Evolutionary conservation across 306 rosid genomes (phyloP), one percentile per base, ranked within the genome.

Genomic region (Astragalus glycyphyllos): DNA sequence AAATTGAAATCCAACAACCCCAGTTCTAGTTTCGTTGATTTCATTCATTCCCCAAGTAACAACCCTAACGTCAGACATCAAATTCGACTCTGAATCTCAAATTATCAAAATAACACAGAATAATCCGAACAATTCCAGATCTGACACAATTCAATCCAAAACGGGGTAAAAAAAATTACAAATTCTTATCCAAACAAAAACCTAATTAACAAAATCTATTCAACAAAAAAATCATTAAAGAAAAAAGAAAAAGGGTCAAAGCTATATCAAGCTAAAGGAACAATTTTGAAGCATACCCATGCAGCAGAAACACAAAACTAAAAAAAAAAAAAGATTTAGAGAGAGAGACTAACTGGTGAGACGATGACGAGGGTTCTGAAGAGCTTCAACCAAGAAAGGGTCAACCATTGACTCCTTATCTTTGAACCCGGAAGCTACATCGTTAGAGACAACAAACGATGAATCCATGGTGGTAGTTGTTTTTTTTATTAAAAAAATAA

Each of bases 371-470:
- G 92, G 90, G 69, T 89, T 92, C 80, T 89, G 96, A 58, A 92
- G 96, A 77, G 96, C 98, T 82, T 92, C 96, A 11, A 92, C 87
- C 87, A 92, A 74, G 60, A 92, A 89, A 63, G 96, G 96, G 87
- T 92, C 98, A 67, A 92, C 89, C 89, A 85, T 78, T 49, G 89
- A 84, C 74, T 83, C 89, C 82, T 78, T 91, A 26, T 82, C 89
- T 62, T 68, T 76, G 42, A 80, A 75, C 58, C 79, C 82, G 49
- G 77, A 58, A 69, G 49, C 61, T 9, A 44, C 84, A 58, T 84
- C 85, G 72, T 16, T 60, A 56, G 87, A 73, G 67, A 84, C 64
- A 51, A 72, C 72, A 11, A 77, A 71, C 7, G 77, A 65, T 14
- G 82, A 71, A 55, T 88, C 98, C 98, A 89, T 74, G 37, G 73